Evolutionary conservation across 2,329 filamentous ascomycete genomes (phyloP).

Genomic region (Hypomyces perniciosus): DNA sequence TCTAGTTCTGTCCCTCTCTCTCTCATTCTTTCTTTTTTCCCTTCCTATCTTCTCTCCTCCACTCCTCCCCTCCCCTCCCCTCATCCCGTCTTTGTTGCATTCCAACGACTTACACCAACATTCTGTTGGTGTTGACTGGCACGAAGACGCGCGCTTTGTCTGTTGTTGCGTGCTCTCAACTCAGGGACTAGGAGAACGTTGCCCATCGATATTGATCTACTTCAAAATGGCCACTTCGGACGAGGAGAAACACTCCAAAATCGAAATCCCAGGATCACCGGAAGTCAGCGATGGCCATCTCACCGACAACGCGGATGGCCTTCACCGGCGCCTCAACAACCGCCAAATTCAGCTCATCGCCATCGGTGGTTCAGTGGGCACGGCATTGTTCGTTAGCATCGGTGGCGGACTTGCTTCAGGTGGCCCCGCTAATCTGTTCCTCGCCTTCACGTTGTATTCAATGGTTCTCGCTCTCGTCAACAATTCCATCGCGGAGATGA

Average conservation of each 20-base stretch:
- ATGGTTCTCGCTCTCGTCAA: slow-evolving; percentile 55
- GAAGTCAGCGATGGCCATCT: slow-evolving; percentile 19
- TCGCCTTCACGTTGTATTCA: slow-evolving; percentile 53
- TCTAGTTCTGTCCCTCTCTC: no score
- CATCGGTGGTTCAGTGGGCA: slow-evolving; percentile 53
- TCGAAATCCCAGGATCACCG: slow-evolving; percentile 19
- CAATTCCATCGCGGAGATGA: slow-evolving; percentile 62
- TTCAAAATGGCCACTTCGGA: slow-evolving; percentile 19
- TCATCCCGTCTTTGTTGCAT: no score
- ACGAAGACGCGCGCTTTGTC: no score
- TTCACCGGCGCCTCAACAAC: slow-evolving; percentile 46
- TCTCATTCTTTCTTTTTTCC: no score
- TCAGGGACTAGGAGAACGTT: not conserved
- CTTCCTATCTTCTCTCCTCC: no score
- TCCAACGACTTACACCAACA: no score
- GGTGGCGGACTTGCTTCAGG: slow-evolving; percentile 45
- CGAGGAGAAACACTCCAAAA: slow-evolving; percentile 25
- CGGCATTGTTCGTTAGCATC: slow-evolving; percentile 56
- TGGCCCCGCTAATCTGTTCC: slow-evolving; percentile 45
- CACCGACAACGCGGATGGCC: slow-evolving; percentile 30
- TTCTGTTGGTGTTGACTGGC: no score
- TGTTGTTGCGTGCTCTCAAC: no score
- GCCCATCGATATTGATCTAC: not conserved
- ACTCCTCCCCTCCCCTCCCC: no score
- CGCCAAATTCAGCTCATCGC: slow-evolving; percentile 54